These are phyloP conservation scores for Peterozyma toletana DNA, from an alignment of 805 yeast species.

Conservation along the genomic window DNA sequence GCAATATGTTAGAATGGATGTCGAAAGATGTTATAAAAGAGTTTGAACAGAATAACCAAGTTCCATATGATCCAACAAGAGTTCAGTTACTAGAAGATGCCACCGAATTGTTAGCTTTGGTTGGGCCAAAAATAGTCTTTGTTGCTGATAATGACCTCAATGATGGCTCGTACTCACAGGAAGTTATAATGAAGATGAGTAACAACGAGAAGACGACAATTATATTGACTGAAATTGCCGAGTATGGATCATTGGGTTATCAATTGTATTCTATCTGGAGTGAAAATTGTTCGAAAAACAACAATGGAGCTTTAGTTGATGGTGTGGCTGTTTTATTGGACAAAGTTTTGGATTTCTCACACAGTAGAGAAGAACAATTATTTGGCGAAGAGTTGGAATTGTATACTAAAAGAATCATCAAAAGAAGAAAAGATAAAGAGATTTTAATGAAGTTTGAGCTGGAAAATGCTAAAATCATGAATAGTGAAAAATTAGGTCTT, in stretches of 20 bases:
- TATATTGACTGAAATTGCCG: slow-evolving; percentile 64
- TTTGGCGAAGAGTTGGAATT: slow-evolving; percentile 40
- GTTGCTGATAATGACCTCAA: slow-evolving; percentile 63
- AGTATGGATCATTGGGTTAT: slow-evolving; percentile 36
- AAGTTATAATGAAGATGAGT: slow-evolving; percentile 48
- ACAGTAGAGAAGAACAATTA: slow-evolving; percentile 40
- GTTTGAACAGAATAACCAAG: slow-evolving; percentile 68
- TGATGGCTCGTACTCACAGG: slow-evolving; percentile 54
- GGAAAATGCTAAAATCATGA: slow-evolving; percentile 20
- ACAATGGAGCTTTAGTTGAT: slow-evolving; percentile 40
- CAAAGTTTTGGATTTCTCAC: slow-evolving; percentile 31
- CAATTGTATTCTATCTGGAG: slow-evolving; percentile 51
- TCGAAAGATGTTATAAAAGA: slow-evolving; percentile 75
- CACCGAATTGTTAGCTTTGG: slow-evolving; percentile 39
- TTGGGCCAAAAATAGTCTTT: slow-evolving; percentile 75
- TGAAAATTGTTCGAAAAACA: slow-evolving; percentile 25
- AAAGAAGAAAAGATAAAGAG: slow-evolving; percentile 32
- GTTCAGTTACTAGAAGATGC: slow-evolving; percentile 40
- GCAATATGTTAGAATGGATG: slow-evolving; percentile 95
- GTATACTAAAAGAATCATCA: slow-evolving; percentile 38
- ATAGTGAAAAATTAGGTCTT: slow-evolving; percentile 15
- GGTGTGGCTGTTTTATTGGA: slow-evolving; percentile 54
- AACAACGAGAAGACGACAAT: slow-evolving; percentile 61
- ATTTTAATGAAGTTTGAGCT: slow-evolving; percentile 23
- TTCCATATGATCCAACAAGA: slow-evolving; percentile 72